Conservation (phyloP, 2,329 filamentous ascomycete species). For the Fusarium sp. region DNA sequence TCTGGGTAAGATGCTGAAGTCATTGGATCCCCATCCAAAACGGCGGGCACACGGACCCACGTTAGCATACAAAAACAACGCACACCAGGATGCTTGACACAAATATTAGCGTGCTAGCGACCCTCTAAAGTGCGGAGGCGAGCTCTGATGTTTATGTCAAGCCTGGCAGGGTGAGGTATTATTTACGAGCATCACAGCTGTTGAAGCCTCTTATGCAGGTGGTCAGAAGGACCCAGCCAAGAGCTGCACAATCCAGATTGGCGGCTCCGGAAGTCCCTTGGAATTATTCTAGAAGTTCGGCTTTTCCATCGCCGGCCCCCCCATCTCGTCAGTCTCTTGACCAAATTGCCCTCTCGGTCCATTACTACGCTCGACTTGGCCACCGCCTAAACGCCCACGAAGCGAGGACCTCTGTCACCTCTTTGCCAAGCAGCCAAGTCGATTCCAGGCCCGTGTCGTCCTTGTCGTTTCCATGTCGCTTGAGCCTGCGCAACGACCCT, state of each 20-base stretch:
- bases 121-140: not conserved
- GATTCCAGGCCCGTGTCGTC: slow-evolving; percentile 30
- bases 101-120: slow-evolving; percentile 13
- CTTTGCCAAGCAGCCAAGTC: slow-evolving; percentile 30
- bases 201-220: slow-evolving; percentile 27
- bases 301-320: slow-evolving; percentile 27
- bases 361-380: slow-evolving; percentile 18
- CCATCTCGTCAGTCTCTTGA: slow-evolving; percentile 6
- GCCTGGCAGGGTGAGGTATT: slow-evolving; percentile 9
- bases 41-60: slow-evolving; percentile 22
- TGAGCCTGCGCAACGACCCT: slow-evolving; percentile 15
- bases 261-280: slow-evolving; percentile 29
- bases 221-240: slow-evolving; percentile 17
- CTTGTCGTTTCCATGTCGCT: slow-evolving; percentile 19
- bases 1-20: slow-evolving; percentile 8
- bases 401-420: slow-evolving; percentile 30
- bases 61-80: slow-evolving; percentile 20
- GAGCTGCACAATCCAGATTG: slow-evolving; percentile 21
- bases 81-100: slow-evolving; percentile 21
- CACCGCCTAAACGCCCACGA: slow-evolving; percentile 30
- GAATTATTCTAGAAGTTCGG: slow-evolving; percentile 44
- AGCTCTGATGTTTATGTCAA: slow-evolving; percentile 26
- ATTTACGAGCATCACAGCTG: slow-evolving; percentile 26
- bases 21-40: slow-evolving; percentile 24
- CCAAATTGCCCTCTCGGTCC: slow-evolving; percentile 13